Evolutionary conservation across 2,329 filamentous ascomycete species (phyloP).

Genomic region (Cryphonectria parasitica): DNA sequence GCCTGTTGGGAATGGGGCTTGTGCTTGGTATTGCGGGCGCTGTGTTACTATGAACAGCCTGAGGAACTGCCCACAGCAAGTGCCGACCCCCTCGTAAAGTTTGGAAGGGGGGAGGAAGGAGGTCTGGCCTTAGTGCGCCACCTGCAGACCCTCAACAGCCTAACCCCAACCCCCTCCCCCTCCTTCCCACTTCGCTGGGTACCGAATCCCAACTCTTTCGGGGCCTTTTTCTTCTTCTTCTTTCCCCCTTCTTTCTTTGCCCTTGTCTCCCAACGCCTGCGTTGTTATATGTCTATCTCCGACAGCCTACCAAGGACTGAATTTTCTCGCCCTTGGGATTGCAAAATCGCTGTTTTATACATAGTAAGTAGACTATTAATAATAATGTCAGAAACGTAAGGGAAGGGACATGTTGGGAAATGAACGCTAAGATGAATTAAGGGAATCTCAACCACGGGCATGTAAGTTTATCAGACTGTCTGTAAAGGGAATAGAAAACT

Average conservation of each 20-base stretch:
- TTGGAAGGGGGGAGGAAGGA: not conserved
- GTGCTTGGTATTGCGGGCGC: constrained; percentile 14
- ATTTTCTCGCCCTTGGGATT: not conserved
- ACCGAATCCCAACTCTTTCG: not conserved
- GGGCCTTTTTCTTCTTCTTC: not conserved
- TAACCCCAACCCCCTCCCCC: no score
- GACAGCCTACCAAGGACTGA: not conserved
- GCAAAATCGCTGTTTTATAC: not conserved
- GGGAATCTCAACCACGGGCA: not conserved
- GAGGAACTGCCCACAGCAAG: not conserved
- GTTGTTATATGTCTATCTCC: not conserved
- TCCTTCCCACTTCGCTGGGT: not conserved
- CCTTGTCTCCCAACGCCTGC: not conserved
- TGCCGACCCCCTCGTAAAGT: not conserved
- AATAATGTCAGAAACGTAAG: not conserved
- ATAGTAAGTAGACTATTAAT: not conserved
- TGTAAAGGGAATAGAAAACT: not conserved
- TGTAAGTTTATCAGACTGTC: not conserved
- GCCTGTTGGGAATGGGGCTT: constrained; percentile 1
- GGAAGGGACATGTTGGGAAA: not conserved
- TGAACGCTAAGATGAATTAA: not conserved
- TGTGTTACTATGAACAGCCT: not conserved
- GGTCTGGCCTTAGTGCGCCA: not conserved
- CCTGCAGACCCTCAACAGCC: not conserved
- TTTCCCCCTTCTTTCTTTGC: not conserved